Base-by-base conservation (phyloP, 805 yeast species). In the Brettanomyces anomalus region DNA sequence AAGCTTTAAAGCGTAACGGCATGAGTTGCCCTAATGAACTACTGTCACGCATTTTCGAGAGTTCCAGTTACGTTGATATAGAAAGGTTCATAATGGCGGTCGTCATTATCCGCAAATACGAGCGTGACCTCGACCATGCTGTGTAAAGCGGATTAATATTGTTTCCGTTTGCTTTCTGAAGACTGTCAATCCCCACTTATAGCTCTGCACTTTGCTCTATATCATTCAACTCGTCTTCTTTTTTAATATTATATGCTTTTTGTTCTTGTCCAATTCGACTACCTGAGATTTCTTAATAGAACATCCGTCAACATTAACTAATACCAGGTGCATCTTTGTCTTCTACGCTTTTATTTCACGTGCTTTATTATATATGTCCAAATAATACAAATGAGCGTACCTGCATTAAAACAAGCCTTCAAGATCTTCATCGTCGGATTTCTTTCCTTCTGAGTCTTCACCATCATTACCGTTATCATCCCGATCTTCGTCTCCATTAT, bases 71-170 rank as follows among this genome's bases (percentile, higher is more conserved):
- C 21, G 41, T 61, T 15, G 49, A 50, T 35, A 46, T 61, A 31
- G 64, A 61, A 39, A 49, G 54, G 11, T 60, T 55, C 43, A 39
- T 57, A 11, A 40, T 50, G 17, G 63, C 60, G 3, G 58, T 60
- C 1, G 49, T 60, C 10, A 19, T 50, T 14, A 53, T 60, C 17
- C 46, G 65, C 40, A 50, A 44, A 24, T 39, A 46, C 37, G 55
- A 57, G 37, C 20, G 39, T 14, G 31, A n/a, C 10, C 28, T 24
- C 28, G 28, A 24, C 28, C 28, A 24, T 24, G 28, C 28, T 24
- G 10, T 24, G 10, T 24, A 24, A 24, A 11, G 10, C 6, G 10
- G 28, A 24, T 2, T 7, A 24, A 11, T 11, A 24, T 11, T 7
- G 10, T 7, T 11, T 24, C n/a, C 10, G 28, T 24, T 24, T 24